Percentiles rank a stretch among this genome's conserved stretches.
Evolutionary conservation across 345 rosid genomes (phyloP).

Genomic region (Kandelia obovata): DNA sequence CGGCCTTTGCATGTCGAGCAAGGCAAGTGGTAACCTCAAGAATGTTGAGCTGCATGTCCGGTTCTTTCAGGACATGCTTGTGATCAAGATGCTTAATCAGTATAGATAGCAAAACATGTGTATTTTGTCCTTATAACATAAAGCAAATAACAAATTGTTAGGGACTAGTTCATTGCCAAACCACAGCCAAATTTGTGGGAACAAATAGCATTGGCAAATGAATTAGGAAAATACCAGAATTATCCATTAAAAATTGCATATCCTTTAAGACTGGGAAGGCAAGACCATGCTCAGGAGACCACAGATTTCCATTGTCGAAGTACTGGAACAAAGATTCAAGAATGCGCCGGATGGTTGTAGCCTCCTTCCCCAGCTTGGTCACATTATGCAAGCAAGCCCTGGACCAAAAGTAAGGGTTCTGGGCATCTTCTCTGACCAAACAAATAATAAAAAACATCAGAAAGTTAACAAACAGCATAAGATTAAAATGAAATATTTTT

Average conservation of each 20-base stretch:
- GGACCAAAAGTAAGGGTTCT: constrained; percentile 90
- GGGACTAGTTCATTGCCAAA: constrained; percentile 1
- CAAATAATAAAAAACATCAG: constrained; percentile 18
- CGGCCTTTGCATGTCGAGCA: constrained; percentile 61
- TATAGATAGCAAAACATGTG: constrained; percentile 78
- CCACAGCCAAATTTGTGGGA: constrained; percentile 5
- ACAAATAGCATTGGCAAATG: not conserved
- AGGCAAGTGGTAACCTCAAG: constrained; percentile 70
- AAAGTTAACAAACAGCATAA: constrained; percentile 9
- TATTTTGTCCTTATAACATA: constrained; percentile 58
- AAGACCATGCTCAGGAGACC: constrained; percentile 78
- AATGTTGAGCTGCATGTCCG: constrained; percentile 71
- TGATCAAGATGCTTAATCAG: constrained; percentile 96
- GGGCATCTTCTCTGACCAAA: constrained; percentile 60
- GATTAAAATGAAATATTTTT: constrained; percentile 2
- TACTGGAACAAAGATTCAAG: constrained; percentile 88
- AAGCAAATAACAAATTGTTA: constrained; percentile 11
- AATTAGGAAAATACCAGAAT: constrained; percentile 47
- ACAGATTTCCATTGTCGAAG: constrained; percentile 61
- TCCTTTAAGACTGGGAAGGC: constrained; percentile 82
- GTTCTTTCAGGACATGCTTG: constrained; percentile 77
- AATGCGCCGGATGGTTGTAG: constrained; percentile 78
- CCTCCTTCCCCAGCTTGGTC: constrained; percentile 94
- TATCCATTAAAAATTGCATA: constrained; percentile 78
- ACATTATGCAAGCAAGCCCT: constrained; percentile 84